Conservation (phyloP, 352 stramenopile genomes). For the Globisporangium perplexum region DNA sequence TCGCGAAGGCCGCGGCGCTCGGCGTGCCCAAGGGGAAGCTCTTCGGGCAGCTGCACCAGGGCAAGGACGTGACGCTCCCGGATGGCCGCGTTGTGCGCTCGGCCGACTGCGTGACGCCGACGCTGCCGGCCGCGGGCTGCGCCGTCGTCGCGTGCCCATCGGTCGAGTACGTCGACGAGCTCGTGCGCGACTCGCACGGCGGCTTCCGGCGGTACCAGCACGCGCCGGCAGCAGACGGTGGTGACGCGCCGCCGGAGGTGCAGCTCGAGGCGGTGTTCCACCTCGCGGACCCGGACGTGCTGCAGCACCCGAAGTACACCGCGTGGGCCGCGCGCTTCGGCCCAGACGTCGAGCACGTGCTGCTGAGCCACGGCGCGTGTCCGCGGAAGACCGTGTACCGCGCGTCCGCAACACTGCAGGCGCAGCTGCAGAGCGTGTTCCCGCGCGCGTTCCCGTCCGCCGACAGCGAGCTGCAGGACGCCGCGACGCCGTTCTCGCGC, state of each 20-base stretch:
- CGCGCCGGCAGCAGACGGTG: slow-evolving; percentile 2
- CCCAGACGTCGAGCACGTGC: slow-evolving; percentile 45
- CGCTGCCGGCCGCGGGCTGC: slow-evolving; percentile 40
- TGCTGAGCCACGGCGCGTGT: slow-evolving; percentile 43
- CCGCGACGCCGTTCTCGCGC: slow-evolving; percentile 26
- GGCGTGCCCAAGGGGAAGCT: slow-evolving; percentile 73
- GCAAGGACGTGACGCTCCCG: slow-evolving; percentile 65
- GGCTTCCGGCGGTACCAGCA: slow-evolving; percentile 43
- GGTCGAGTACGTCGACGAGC: slow-evolving; percentile 48
- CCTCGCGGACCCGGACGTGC: slow-evolving; percentile 34
- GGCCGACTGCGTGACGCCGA: slow-evolving; percentile 63
- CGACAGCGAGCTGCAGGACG: slow-evolving; percentile 36
- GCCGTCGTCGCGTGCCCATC: slow-evolving; percentile 60
- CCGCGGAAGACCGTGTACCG: slow-evolving; percentile 68
- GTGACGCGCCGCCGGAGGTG: slow-evolving; percentile 18
- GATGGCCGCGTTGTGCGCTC: slow-evolving; percentile 61
- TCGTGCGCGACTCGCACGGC: slow-evolving; percentile 24
- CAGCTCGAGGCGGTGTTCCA: slow-evolving; percentile 66
- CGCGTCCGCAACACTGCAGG: slow-evolving; percentile 60
- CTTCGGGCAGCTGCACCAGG: slow-evolving; percentile 74
- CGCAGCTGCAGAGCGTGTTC: slow-evolving; percentile 64
- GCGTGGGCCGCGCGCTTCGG: slow-evolving; percentile 60
- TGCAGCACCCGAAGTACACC: slow-evolving; percentile 51
- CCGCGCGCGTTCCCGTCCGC: slow-evolving; percentile 51
- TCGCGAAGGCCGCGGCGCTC: slow-evolving; percentile 57